Conservation (phyloP, 2,329 filamentous ascomycete species). For the Plenodomus biglobosus region DNA sequence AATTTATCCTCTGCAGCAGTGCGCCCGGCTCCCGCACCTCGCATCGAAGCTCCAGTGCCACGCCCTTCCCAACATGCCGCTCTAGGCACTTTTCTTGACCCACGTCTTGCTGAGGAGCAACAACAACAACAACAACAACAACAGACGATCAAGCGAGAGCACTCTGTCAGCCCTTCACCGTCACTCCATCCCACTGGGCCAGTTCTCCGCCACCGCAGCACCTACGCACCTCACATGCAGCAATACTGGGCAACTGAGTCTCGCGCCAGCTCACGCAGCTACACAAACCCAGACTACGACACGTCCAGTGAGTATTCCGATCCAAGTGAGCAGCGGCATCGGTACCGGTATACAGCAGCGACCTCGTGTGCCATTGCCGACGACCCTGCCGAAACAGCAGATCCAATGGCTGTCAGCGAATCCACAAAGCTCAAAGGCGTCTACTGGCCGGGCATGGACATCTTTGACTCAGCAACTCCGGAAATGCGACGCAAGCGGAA, state of each 20-base stretch:
- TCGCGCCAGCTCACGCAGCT: conserved; percentile 41
- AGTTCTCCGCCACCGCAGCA: conserved; percentile 33
- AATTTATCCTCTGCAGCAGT: conserved; percentile 23
- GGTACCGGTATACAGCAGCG: conserved; percentile 26
- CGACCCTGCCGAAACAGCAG: conserved; percentile 25
- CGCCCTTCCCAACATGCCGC: conserved; percentile 29
- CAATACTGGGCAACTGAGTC: conserved; percentile 43
- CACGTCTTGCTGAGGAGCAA: conserved; percentile 42
- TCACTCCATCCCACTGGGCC: conserved; percentile 29
- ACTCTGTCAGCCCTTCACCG: conserved; percentile 31
- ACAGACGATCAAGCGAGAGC: conserved; percentile 41
- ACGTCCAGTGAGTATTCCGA: conserved; percentile 44
- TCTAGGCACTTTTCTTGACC: conserved; percentile 36
- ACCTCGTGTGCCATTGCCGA: conserved; percentile 39
- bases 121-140: conserved; percentile 7
- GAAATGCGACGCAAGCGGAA: conserved; percentile 74
- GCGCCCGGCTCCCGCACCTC: conserved; percentile 23
- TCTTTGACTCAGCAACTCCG: conserved; percentile 77
- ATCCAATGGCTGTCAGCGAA: conserved; percentile 39
- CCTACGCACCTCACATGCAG: conserved; percentile 41
- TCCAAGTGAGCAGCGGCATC: conserved; percentile 27
- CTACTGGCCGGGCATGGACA: conserved; percentile 75
- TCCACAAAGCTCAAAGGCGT: conserved; percentile 66
- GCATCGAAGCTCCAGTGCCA: conserved; percentile 29
- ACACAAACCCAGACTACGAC: conserved; percentile 42